A percentile compares a stretch with the other conserved stretches of the same genome.
phyloP scores from a whole-genome alignment of 164 flowering plant genomes.

The Cinnamomum micranthum region DNA sequence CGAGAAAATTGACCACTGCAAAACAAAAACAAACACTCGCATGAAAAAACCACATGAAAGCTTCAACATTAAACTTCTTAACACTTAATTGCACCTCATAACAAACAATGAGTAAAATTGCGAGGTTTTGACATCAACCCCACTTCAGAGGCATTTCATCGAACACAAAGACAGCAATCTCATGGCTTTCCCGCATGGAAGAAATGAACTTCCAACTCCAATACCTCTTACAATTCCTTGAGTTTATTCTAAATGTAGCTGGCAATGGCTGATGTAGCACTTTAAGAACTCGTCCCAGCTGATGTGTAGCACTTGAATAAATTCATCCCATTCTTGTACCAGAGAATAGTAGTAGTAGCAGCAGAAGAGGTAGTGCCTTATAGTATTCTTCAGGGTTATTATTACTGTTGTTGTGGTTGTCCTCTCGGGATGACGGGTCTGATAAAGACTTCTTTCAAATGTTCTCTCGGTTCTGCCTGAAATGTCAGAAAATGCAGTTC shows the following conservation, averaged over 20 bases:
- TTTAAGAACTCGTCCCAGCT: constrained; percentile 27
- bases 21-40: constrained; percentile 7
- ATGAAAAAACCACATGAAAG: not conserved
- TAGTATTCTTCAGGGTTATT: constrained; percentile 57
- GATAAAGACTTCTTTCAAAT: constrained; percentile 66
- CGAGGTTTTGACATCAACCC: not conserved
- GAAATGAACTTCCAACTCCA: too few species aligned
- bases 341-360: constrained; percentile 11
- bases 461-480: constrained; percentile 65
- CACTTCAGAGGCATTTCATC: not conserved
- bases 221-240: constrained; percentile 34
- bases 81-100: not conserved
- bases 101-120: too few species aligned
- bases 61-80: not conserved
- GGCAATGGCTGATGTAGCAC: constrained; percentile 72
- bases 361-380: constrained; percentile 37
- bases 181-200: not conserved
- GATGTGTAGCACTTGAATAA: too few species aligned
- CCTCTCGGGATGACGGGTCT: constrained; percentile 18
- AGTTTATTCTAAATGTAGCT: constrained; percentile 88
- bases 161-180: not conserved
- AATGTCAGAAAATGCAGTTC: constrained; percentile 31
- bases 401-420: not conserved
- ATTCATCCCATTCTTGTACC: constrained; percentile 72
- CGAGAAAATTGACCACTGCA: constrained; percentile 79